A percentile compares a stretch with the other conserved stretches of the same genome.
These are phyloP conservation scores for Candida incommunis DNA, from an alignment of 805 yeast species.

Conservation along the genomic window DNA sequence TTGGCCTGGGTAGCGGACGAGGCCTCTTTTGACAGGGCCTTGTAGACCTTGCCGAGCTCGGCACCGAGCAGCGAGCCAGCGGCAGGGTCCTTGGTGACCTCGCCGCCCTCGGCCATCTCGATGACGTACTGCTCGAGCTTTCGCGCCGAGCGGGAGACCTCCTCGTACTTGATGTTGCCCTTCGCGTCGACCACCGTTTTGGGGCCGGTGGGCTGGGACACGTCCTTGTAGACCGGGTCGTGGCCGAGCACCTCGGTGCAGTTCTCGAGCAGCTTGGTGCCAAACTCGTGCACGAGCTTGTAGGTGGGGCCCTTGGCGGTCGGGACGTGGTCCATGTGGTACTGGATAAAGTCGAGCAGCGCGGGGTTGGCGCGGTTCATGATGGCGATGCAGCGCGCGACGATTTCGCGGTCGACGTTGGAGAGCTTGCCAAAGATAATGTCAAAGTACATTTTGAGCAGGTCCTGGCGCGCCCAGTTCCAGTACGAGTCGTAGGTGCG, in stretches of 20 bases:
- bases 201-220: slow-evolving; percentile 89
- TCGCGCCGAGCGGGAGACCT: slow-evolving; percentile 77
- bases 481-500: slow-evolving; percentile 95
- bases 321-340: slow-evolving; percentile 74
- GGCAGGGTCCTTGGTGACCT: slow-evolving; percentile 62
- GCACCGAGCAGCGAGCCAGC: slow-evolving; percentile 16
- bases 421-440: slow-evolving; percentile 88
- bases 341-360: slow-evolving; percentile 92
- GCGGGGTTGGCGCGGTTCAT: slow-evolving; percentile 96
- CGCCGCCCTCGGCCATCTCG: slow-evolving; percentile 85
- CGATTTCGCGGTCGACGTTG: slow-evolving; percentile 89
- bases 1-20: slow-evolving; percentile 5
- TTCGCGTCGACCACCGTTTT: slow-evolving; percentile 74
- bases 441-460: slow-evolving; percentile 84
- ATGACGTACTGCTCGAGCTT: slow-evolving; percentile 90
- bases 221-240: slow-evolving; percentile 92
- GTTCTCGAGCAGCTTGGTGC: slow-evolving; percentile 88
- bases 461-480: slow-evolving; percentile 99
- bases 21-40: slow-evolving; percentile 3
- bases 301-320: slow-evolving; percentile 84
- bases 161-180: slow-evolving; percentile 77
- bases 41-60: slow-evolving; percentile 20
- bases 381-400: slow-evolving; percentile 88
- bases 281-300: slow-evolving; percentile 75
- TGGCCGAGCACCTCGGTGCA: slow-evolving; percentile 71